Percentiles rank a stretch among this genome's conserved stretches.
These are phyloP conservation scores for Blastomyces percursus DNA, from an alignment of 2,329 filamentous ascomycete species.

Conservation along the genomic window DNA sequence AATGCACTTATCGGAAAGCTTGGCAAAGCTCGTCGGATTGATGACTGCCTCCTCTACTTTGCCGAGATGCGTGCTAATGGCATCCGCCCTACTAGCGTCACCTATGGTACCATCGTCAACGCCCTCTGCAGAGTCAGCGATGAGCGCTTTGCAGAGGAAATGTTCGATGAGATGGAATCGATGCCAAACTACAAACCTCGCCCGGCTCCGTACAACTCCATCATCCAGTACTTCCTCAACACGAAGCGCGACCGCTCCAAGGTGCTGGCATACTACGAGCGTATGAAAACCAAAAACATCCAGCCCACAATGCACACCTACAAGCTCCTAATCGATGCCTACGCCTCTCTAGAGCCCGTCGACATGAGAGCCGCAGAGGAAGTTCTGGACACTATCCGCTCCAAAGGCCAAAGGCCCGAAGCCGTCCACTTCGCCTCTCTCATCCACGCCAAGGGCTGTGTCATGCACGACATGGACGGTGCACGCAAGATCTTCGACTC, in stretches of 20 bases:
- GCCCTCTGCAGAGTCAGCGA: constrained; percentile 94
- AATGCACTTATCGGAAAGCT: constrained; percentile 97
- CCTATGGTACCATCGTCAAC: constrained; percentile 96
- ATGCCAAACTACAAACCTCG: constrained; percentile 99
- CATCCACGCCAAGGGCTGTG: constrained; percentile 91
- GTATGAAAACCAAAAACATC: constrained; percentile 81
- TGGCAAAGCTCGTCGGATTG: constrained; percentile 92
- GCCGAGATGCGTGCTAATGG: constrained; percentile 89
- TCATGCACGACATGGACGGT: constrained; percentile 78
- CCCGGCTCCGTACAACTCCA: constrained; percentile 93
- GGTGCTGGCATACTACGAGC: constrained; percentile 87
- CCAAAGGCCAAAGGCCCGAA: constrained; percentile 65
- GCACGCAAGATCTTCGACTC: constrained; percentile 73
- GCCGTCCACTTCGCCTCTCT: constrained; percentile 92
- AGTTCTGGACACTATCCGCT: constrained; percentile 67
- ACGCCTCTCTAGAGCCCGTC: constrained; percentile 85
- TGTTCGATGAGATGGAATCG: constrained; percentile 98
- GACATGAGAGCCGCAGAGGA: constrained; percentile 79
- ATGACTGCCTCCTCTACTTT: constrained; percentile 97
- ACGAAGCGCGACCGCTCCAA: constrained; percentile 94
- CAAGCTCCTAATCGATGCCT: constrained; percentile 91
- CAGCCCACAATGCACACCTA: constrained; percentile 90
- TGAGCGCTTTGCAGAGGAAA: constrained; percentile 92
- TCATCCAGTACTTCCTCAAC: constrained; percentile 99
- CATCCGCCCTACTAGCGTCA: constrained; percentile 92